These are phyloP conservation scores for Aspergillus hiratsukae DNA, from an alignment of 2,329 filamentous ascomycete species.

Conservation along the genomic window DNA sequence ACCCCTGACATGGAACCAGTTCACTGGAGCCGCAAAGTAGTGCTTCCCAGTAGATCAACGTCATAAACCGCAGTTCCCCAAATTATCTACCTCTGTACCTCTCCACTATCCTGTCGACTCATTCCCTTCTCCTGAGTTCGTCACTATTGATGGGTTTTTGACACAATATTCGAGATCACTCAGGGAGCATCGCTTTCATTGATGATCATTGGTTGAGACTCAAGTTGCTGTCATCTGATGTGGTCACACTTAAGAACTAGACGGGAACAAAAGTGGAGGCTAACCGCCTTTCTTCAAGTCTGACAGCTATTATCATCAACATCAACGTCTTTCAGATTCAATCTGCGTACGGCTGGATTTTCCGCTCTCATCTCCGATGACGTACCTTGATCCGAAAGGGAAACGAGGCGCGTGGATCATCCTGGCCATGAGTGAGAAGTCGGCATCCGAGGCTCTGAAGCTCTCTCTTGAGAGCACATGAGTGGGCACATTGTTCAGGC, in stretches of 20 bases:
- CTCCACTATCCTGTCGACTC: not conserved
- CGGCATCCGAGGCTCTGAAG: not conserved
- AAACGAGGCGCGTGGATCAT: not conserved
- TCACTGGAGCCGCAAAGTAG: no score
- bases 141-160: not conserved
- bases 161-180: not conserved
- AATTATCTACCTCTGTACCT: not conserved
- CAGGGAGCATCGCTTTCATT: not conserved
- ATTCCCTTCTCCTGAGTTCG: not conserved
- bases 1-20: no score
- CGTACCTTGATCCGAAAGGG: not conserved
- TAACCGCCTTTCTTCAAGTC: not conserved
- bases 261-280: not conserved
- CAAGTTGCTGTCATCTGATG: constrained; percentile 19
- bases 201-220: not conserved
- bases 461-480: not conserved
- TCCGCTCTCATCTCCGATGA: not conserved
- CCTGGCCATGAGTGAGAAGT: not conserved
- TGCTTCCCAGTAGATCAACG: not conserved
- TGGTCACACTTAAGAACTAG: constrained; percentile 12
- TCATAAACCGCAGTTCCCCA: not conserved
- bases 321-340: not conserved
- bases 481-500: not conserved
- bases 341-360: not conserved
- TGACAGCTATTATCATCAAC: not conserved